Evolutionary conservation across 2,329 filamentous ascomycete genomes (phyloP), one percentile per base, ranked within the genome.

Genomic region (Huntiella savannae): DNA sequence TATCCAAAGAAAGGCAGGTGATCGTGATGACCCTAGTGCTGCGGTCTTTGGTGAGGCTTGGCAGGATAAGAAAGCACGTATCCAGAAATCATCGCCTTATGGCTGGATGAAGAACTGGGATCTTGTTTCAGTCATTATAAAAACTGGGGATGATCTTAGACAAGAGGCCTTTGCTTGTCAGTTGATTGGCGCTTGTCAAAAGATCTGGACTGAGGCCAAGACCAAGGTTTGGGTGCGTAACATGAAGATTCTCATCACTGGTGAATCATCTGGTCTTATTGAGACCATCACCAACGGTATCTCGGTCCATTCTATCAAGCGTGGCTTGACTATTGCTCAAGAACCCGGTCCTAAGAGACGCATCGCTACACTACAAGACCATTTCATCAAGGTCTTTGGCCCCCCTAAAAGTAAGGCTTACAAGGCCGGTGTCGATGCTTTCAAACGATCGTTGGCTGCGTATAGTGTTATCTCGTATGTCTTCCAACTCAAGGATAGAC

Each of bases 81-180:
- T 91, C 57, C 73, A 83, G 51, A 80, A 82, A 54, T 82, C 82
- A 1, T 88, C 82, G 1, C 83, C 83, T 0, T 91, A 87, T 57
- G 83, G 83, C 7, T 85, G 81, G 75, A 84, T 86, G 77, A 83
- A 83, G 63, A 88, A 86, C 57, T 91, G 83, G 83, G 83, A 91
- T 56, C 69, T 91, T 17, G 69, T 91, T 51, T 87, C 81, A 57
- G 82, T 91, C 50, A 91, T 91, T 56, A 79, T 91, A 54, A 91
- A 91, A 65, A 91, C 83, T 8, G 82, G 83, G 2, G 80, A 80
- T 2, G 82, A 91, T 61, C 64, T 91, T 51, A 71, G 83, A 43
- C 83, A 91, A 63, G 83, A 91, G 61, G 82, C 83, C 0, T 91
- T 91, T 60, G 83, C 83, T 5, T 88, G 82, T 58, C 83, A 91